Evolutionary conservation across 768 basidiomycete genomes (phyloP), one percentile per base, ranked within the genome.

Genomic region (Termitomyces sp.): DNA sequence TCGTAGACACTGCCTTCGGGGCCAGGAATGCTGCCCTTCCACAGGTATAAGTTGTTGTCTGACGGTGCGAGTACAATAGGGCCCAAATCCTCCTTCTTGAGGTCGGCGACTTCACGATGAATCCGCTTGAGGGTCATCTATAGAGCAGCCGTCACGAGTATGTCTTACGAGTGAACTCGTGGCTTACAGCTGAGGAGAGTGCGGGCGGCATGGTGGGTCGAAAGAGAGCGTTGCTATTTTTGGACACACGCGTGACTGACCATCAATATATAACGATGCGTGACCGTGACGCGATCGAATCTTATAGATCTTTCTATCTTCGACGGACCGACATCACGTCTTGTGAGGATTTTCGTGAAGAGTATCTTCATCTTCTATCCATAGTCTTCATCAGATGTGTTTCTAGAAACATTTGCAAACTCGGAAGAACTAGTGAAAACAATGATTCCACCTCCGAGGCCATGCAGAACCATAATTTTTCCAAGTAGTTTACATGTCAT

Each of bases 1-100:
- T 92, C 90, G 63, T 93, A 94, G 0, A 86, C 79, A 59, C 89
- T 91, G 18, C 88, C 91, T 64, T 88, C 81, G 1, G 92, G 92
- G 0, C 92, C 92, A 8, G 90, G 91, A 55, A 94, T 84, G 42
- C 82, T 79, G 7, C 86, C 92, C 54, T 77, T 81, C 92, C 92
- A 94, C 28, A 81, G 65, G 68, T 86, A 87, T 55, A 92, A 71
- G 64, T 82, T 81, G 60, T 85, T 81, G 51, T 81, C 82, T 15
- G 79, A 73, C 5, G 92, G 92, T 31, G 77, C 75, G 20, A 94
- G 81, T 0, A 77, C 79, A 60, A 93, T 92, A 28, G 73, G 64
- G 6, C 91, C 92, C 36, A 92, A 74, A 69, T 94, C 91, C 68
- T 93, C 91, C 69, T 90, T 90, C 81, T 84, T 79, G 34, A 88